Base-by-base conservation (phyloP, 495 filamentous ascomycete genomes). In the Aspergillus cristatus region DNA sequence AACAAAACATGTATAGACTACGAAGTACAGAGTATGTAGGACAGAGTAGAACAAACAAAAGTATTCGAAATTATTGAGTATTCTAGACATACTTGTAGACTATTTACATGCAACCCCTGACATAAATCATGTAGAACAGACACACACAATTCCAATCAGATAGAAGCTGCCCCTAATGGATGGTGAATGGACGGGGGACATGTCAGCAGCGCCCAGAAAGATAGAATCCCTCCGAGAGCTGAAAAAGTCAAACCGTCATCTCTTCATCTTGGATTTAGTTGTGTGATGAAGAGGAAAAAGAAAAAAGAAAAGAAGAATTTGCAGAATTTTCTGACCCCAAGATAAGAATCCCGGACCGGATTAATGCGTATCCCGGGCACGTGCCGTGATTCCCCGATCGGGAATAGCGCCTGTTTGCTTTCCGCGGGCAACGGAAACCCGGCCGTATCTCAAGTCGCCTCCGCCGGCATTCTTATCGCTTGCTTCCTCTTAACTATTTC, bases 241-340 rank as follows among this genome's bases (percentile, higher is more conserved):
- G 66, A 54, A 33, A 55, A 55, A 58, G 65, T 40, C 52, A 47
- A 46, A 54, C 59, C 57, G 58, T 60, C 54, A 37, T 60, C 57
- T 70, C 66, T 65, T 70, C 66, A 70, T 70, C 52, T 70, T 70
- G 66, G 66, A 67, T 67, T 68, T 68, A 70, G 66, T 68, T 70
- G 66, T 70, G 66, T 67, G 63, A 67, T 55, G 54, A 65, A 58
- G 45, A 54, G 42, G 55, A 52, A 37, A 47, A 38, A 36, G 40
- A 17, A 40, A 43, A 24, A 46, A 18, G 32, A 38, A 41, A 28
- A 45, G 34, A 28, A 18, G 17, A 32, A 34, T 14, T 33, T 11
- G 37, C 37, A 15, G 34, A 8, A 24, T 4, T 24, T 24, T 24
- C 8, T 24, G 20, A 24, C 20, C 20, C 20, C 4, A 24, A 4